A percentile compares a stretch with the other conserved stretches of the same genome.
Conservation (phyloP, 805 yeast genomes). For the Lipomyces orientalis region DNA sequence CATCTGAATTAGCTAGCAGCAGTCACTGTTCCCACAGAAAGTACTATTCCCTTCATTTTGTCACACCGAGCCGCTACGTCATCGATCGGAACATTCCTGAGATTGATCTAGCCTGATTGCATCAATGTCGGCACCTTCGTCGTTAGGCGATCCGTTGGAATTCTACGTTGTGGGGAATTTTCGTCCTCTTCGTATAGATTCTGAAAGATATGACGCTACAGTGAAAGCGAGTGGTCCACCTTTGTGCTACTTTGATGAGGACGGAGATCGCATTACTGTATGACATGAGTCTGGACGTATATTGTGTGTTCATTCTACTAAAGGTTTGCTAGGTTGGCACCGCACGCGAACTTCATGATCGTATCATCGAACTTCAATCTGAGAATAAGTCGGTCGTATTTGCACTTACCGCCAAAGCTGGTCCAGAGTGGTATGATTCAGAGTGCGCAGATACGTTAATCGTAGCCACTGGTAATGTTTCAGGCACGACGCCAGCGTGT, state of each 20-base stretch:
- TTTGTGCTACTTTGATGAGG: constrained; percentile 29
- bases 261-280: constrained; percentile 32
- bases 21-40: background rate
- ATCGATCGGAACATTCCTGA: background rate
- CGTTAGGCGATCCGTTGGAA: background rate
- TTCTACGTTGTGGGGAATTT: constrained; percentile 10
- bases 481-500: background rate
- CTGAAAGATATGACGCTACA: constrained; percentile 14
- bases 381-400: constrained; percentile 15
- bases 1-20: background rate
- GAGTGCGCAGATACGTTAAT: background rate
- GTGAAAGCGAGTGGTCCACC: constrained; percentile 23
- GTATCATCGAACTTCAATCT: constrained; percentile 19
- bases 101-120: background rate
- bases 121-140: background rate
- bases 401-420: constrained; percentile 20
- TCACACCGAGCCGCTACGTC: background rate
- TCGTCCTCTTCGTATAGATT: constrained; percentile 10
- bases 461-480: background rate
- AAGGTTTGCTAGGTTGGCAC: constrained; percentile 26
- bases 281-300: background rate
- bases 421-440: constrained; percentile 23
- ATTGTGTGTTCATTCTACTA: background rate
- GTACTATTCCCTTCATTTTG: background rate
- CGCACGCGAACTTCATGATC: constrained; percentile 18